These are phyloP conservation scores for Eragrostis curvula DNA, from an alignment of 176 grass and related monocot species.

Conservation along the genomic window DNA sequence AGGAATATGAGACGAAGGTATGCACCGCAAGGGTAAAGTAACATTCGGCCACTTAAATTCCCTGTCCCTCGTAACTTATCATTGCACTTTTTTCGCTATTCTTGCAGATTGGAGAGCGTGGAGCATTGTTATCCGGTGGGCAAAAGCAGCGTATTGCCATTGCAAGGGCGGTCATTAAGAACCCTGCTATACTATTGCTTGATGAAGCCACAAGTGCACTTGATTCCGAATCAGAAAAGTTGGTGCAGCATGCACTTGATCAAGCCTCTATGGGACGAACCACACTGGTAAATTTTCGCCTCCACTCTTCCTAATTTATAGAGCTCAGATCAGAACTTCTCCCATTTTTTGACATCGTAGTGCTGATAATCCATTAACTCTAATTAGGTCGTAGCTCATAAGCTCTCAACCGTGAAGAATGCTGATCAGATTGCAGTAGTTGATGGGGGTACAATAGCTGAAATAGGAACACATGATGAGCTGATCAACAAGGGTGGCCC, in stretches of 20 bases:
- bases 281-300: conserved; percentile 63
- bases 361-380: conserved; percentile 30
- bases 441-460: conserved; percentile 77
- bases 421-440: conserved; percentile 94
- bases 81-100: background rate
- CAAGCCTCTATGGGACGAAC: conserved; percentile 99
- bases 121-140: conserved; percentile 83
- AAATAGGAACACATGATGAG: conserved; percentile 94
- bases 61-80: conserved; percentile 8
- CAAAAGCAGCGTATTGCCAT: conserved; percentile 98
- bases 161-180: conserved; percentile 91
- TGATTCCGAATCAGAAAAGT: conserved; percentile 94
- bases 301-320: conserved; percentile 17
- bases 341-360: background rate
- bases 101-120: conserved; percentile 91
- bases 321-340: background rate
- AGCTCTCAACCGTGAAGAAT: conserved; percentile 94
- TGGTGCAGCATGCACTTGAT: conserved; percentile 91
- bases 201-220: conserved; percentile 99
- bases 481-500: conserved; percentile 74
- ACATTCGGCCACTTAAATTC: background rate
- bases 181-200: conserved; percentile 90
- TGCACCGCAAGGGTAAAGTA: conserved; percentile 16
- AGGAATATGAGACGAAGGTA: conserved; percentile 96
- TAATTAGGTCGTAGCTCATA: conserved; percentile 95